A percentile compares a stretch with the other conserved stretches of the same genome.
Evolutionary conservation across 345 rosid genomes (phyloP).

Genomic region (Anacardium occidentale): DNA sequence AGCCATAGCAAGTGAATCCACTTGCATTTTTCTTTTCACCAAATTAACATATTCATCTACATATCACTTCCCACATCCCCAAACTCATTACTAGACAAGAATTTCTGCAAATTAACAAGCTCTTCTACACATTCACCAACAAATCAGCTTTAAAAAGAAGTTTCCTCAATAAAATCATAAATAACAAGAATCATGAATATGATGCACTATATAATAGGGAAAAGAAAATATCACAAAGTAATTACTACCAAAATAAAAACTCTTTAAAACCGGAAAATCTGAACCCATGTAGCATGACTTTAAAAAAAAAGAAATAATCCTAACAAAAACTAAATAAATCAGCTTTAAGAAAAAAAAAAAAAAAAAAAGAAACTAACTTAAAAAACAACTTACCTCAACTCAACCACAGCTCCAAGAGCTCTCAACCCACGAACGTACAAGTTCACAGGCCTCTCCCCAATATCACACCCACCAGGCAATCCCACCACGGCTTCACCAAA

Average conservation of each 20-base stretch:
- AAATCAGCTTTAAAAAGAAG: background rate
- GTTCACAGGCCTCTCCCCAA: constrained; percentile 37
- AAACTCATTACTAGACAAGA: background rate
- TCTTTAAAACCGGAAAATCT: too few relatives aligned
- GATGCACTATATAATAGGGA: too few relatives aligned
- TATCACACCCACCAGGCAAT: constrained; percentile 42
- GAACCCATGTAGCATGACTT: too few relatives aligned
- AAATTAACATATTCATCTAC: background rate
- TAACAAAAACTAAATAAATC: too few relatives aligned
- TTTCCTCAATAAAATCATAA: too few relatives aligned
- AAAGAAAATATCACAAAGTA: too few relatives aligned
- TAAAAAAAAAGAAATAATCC: too few relatives aligned
- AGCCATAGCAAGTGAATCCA: background rate
- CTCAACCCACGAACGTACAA: constrained; percentile 31
- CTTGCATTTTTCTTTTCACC: background rate
- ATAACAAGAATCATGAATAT: too few relatives aligned
- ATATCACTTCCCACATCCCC: background rate
- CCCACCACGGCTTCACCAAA: constrained; percentile 36
- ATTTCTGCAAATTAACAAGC: background rate
- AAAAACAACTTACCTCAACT: constrained; percentile 11
- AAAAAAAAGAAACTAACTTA: background rate
- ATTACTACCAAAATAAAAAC: too few relatives aligned
- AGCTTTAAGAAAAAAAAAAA: background rate
- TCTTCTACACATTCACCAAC: too few relatives aligned
- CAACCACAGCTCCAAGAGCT: constrained; percentile 35